Conservation (phyloP, 176 grass and related monocot genomes). For the Saccharum officinarum region DNA sequence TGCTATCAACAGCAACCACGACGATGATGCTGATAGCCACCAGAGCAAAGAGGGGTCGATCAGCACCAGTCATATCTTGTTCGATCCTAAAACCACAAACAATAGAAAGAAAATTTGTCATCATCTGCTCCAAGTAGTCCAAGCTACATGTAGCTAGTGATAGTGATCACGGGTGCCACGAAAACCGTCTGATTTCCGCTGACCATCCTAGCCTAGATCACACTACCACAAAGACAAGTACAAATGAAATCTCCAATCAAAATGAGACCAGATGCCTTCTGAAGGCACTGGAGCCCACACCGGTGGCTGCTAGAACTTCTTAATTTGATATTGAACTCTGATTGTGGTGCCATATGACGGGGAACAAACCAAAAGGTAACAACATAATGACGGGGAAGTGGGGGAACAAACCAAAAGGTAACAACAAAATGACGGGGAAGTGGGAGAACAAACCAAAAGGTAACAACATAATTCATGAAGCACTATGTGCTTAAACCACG, state of each 20-base stretch:
- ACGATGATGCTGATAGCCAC: slow-evolving; percentile 33
- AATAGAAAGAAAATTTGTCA: neutral
- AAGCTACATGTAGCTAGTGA: slow-evolving; percentile 14
- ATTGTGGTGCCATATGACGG: slow-evolving; percentile 26
- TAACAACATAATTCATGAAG: neutral
- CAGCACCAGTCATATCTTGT: slow-evolving; percentile 15
- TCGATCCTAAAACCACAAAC: slow-evolving; percentile 10
- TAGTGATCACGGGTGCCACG: neutral
- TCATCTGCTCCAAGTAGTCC: slow-evolving; percentile 22
- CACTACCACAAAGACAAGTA: neutral
- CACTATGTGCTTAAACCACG: slow-evolving; percentile 37
- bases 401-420: neutral
- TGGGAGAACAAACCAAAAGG: too few relatives aligned
- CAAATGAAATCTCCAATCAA: neutral
- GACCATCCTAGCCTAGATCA: slow-evolving; percentile 11
- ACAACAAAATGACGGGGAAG: too few relatives aligned
- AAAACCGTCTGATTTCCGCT: neutral
- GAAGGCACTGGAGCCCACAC: slow-evolving; percentile 4
- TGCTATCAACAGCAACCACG: slow-evolving; percentile 22
- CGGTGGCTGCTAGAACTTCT: neutral
- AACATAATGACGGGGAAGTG: too few relatives aligned
- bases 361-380: slow-evolving; percentile 31
- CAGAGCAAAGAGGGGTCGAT: neutral
- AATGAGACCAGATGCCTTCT: neutral
- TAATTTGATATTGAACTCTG: neutral